These are phyloP conservation scores for Colletotrichum theobromicola DNA, from an alignment of 2,329 filamentous ascomycete genomes.

Conservation along the genomic window DNA sequence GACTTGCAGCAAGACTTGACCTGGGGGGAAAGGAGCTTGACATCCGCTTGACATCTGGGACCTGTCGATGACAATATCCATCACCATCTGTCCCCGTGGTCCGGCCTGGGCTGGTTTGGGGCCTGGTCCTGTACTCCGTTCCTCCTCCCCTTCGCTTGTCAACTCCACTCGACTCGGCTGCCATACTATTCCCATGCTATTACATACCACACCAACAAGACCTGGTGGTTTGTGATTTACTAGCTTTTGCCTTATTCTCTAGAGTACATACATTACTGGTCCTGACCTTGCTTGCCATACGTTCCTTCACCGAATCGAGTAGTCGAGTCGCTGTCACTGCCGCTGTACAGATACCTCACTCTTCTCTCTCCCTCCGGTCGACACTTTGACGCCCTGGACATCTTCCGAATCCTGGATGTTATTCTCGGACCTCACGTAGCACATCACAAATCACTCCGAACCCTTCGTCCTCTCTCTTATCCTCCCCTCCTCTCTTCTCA, in stretches of 20 bases:
- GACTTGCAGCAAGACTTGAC: background rate
- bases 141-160: background rate
- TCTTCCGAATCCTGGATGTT: slow-evolving; percentile 11
- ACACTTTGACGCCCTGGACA: slow-evolving; percentile 3
- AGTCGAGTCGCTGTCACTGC: background rate
- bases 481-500: background rate
- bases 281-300: background rate
- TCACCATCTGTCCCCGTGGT: slow-evolving; percentile 3
- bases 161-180: background rate
- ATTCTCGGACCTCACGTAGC: slow-evolving; percentile 20
- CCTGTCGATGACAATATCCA: slow-evolving; percentile 15
- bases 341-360: background rate
- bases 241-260: background rate
- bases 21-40: background rate
- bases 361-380: background rate
- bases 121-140: background rate
- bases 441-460: slow-evolving; percentile 5
- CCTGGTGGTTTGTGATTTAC: slow-evolving; percentile 1
- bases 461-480: background rate
- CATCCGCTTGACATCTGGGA: background rate
- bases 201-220: background rate
- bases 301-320: background rate
- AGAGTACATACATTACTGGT: background rate
- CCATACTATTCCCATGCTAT: background rate
- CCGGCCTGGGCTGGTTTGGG: background rate